Base-by-base conservation (phyloP, 2,329 filamentous ascomycete genomes). In the Orbilia ellipsospora region DNA sequence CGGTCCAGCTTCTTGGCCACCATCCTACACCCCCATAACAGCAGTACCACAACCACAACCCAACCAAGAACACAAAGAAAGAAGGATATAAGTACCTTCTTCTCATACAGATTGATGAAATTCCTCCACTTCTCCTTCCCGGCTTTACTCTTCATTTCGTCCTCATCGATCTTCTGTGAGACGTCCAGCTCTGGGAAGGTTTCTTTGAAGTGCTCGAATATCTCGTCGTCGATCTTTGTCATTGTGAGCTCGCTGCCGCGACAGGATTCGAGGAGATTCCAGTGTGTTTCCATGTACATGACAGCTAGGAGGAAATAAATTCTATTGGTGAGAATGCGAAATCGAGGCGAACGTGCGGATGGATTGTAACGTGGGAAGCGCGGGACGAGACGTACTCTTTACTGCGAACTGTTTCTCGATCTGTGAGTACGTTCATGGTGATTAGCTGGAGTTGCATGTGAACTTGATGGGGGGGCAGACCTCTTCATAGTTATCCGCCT, bases 341-440 rank as follows among this genome's bases (percentile, higher is more conserved):
- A 44, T 48, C n/a, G n/a, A 18, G 45, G 36, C 6, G 23, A 4
- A 20, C 42, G 20, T 45, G 59, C 62, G 23, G 36, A 28, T 12
- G 18, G 36, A 0, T 61, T 36, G 8, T 36, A 36, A 7, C 31
- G 31, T 36, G 1, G 23, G 20, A 12, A 51, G 26, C n/a, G 20
- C 44, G 36, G 12, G 62, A 79, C 74, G 77, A 77, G 78, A 54
- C 73, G 54, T 80, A 93, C 92, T 91, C 86, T 98, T 98, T 80
- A 99, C 95, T 31, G 95, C 95, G 81, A 99, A 99, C 83, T 98
- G 95, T 87, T 97, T 97, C 88, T 99, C 95, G 82, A 99, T 97
- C 92, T 96, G n/a, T 23, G 7, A 16, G 6, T 7, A 28, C 2
- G 3, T 7, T 2, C 18, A 7, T n/a, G 26, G 36, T 50, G 42